phyloP scores from a whole-genome alignment of 2,329 filamentous ascomycete genomes.

The Trichophyton benhamiae region DNA sequence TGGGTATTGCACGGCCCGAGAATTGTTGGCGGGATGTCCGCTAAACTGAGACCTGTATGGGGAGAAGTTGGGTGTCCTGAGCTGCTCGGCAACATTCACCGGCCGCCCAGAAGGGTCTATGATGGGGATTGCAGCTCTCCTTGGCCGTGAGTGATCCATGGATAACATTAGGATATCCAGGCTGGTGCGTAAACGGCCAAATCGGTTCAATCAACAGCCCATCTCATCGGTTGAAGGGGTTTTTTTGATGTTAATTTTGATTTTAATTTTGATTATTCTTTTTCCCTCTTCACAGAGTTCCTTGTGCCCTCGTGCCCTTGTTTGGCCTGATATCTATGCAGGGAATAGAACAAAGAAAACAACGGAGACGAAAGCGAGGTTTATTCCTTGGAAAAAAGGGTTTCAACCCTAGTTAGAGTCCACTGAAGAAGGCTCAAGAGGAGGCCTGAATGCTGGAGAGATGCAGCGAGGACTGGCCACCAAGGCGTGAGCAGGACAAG shows the following conservation, averaged over 20 bases:
- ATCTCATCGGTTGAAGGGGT: background rate
- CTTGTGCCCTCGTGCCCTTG: background rate
- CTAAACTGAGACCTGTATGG: background rate
- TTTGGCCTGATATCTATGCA: background rate
- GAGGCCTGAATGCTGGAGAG: background rate
- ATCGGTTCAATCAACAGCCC: background rate
- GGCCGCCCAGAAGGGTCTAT: slow-evolving; percentile 3
- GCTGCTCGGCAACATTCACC: background rate
- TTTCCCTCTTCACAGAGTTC: background rate
- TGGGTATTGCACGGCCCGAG: background rate
- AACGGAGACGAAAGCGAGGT: background rate
- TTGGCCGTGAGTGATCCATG: background rate
- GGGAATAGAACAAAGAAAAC: background rate
- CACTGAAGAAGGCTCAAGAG: background rate
- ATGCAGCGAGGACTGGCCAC: background rate
- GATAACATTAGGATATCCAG: background rate
- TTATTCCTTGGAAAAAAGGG: background rate
- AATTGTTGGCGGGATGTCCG: background rate
- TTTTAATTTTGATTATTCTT: no score
- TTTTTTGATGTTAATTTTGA: background rate
- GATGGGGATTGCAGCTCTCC: slow-evolving; percentile 8
- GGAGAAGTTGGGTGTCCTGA: background rate
- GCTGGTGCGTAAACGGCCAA: background rate
- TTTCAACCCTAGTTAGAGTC: background rate
- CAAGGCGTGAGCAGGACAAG: background rate